Evolutionary conservation across 495 filamentous ascomycete genomes (phyloP).

Genomic region (Chaetomium fimeti): DNA sequence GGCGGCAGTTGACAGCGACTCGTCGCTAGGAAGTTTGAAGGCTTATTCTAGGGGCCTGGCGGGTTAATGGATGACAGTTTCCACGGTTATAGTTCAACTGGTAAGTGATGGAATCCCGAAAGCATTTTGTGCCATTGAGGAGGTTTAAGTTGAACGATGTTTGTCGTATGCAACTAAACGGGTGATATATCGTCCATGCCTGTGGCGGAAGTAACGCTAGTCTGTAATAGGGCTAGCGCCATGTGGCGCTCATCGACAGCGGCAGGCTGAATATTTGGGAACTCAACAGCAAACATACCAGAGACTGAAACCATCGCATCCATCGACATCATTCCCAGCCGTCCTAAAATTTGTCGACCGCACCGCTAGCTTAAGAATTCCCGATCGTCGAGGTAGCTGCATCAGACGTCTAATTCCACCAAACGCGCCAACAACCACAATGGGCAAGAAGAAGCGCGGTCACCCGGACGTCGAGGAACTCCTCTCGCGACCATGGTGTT

Average conservation of each 20-base stretch:
- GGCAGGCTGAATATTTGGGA: neutral
- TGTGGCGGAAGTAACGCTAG: neutral
- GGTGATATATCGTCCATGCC: too few relatives aligned
- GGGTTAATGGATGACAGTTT: too few relatives aligned
- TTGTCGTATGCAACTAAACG: too few relatives aligned
- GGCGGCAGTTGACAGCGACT: too few relatives aligned
- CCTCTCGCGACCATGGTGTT: constrained; percentile 89
- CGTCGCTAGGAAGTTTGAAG: too few relatives aligned
- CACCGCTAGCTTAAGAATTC: neutral
- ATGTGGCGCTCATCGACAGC: neutral
- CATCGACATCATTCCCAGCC: neutral
- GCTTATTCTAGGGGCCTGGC: too few relatives aligned
- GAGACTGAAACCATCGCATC: neutral
- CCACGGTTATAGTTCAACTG: too few relatives aligned
- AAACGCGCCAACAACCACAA: constrained; percentile 34
- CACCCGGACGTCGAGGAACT: constrained; percentile 85
- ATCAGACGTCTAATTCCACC: neutral
- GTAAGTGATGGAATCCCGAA: too few relatives aligned
- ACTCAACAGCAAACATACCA: neutral
- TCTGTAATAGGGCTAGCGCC: neutral
- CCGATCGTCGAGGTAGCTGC: too few relatives aligned
- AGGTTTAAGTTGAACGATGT: too few relatives aligned
- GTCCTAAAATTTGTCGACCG: neutral
- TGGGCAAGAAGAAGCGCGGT: constrained; percentile 84
- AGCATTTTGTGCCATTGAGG: too few relatives aligned